Conservation (phyloP, 306 rosid species). For the Medicago ruthenica region DNA sequence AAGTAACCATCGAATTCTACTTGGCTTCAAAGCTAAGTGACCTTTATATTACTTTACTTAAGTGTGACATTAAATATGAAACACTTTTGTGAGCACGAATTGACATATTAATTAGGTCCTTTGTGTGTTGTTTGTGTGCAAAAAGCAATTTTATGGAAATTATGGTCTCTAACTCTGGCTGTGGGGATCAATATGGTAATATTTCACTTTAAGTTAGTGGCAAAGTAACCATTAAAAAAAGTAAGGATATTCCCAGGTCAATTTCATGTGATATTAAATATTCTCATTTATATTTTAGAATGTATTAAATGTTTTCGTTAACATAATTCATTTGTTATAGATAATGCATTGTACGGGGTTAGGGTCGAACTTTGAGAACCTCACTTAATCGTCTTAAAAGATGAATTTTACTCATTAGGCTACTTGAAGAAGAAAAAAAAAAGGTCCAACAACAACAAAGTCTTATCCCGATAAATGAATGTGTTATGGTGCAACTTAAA, state of each 20-base stretch:
- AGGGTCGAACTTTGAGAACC: no score
- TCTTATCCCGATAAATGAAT: no score
- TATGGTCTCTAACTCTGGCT: slow-evolving; percentile 16
- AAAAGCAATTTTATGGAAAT: slow-evolving; percentile 41
- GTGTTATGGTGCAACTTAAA: no score
- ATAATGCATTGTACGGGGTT: no score
- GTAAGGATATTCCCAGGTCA: slow-evolving; percentile 47
- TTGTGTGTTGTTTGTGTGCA: neutral
- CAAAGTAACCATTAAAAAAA: slow-evolving; percentile 41
- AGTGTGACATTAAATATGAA: slow-evolving; percentile 27
- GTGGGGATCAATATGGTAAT: slow-evolving; percentile 44
- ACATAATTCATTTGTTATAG: no score
- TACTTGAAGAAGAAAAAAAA: no score
- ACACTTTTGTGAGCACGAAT: slow-evolving; percentile 29
- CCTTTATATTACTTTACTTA: slow-evolving; percentile 24
- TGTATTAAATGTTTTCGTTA: no score
- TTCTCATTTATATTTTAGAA: no score
- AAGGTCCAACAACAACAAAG: no score
- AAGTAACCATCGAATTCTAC: slow-evolving; percentile 67
- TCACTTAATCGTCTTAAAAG: no score
- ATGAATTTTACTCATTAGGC: no score
- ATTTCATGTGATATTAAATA: neutral
- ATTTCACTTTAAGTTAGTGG: slow-evolving; percentile 53
- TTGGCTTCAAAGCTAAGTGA: slow-evolving; percentile 76
- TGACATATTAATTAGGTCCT: slow-evolving; percentile 41